Conservation (phyloP, 768 basidiomycete genomes). For the Calocera cornea region DNA sequence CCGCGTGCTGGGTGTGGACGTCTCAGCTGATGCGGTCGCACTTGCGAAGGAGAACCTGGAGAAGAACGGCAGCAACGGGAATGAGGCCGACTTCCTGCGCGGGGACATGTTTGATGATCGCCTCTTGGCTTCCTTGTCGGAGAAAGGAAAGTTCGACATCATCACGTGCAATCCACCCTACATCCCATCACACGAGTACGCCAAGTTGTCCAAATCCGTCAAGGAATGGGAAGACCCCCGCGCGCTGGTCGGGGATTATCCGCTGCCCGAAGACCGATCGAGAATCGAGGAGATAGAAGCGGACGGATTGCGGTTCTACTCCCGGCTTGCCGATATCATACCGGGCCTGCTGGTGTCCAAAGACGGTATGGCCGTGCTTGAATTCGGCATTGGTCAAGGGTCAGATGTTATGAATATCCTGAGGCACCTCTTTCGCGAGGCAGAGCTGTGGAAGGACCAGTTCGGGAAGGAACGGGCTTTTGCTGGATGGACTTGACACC, state of each 20-base stretch:
- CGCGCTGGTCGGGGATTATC: conserved; percentile 66
- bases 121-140: neutral
- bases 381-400: conserved; percentile 68
- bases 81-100: neutral
- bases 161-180: conserved; percentile 82
- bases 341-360: conserved; percentile 39
- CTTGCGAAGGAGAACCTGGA: conserved; percentile 35
- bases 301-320: conserved; percentile 55
- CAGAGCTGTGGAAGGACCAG: conserved; percentile 64
- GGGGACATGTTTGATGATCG: conserved; percentile 2
- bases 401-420: conserved; percentile 47
- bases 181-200: conserved; percentile 55
- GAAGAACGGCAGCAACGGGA: neutral
- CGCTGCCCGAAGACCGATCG: conserved; percentile 24
- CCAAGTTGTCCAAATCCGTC: conserved; percentile 52
- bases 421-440: conserved; percentile 14
- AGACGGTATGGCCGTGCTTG: conserved; percentile 53
- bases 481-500: conserved; percentile 15
- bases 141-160: conserved; percentile 45
- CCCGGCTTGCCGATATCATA: conserved; percentile 51
- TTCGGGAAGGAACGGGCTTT: conserved; percentile 67
- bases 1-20: conserved; percentile 52
- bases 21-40: conserved; percentile 43
- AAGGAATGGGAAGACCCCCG: conserved; percentile 62
- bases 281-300: conserved; percentile 7